Conservation (phyloP, 164 flowering plant genomes). For the Hamamelis virginiana region DNA sequence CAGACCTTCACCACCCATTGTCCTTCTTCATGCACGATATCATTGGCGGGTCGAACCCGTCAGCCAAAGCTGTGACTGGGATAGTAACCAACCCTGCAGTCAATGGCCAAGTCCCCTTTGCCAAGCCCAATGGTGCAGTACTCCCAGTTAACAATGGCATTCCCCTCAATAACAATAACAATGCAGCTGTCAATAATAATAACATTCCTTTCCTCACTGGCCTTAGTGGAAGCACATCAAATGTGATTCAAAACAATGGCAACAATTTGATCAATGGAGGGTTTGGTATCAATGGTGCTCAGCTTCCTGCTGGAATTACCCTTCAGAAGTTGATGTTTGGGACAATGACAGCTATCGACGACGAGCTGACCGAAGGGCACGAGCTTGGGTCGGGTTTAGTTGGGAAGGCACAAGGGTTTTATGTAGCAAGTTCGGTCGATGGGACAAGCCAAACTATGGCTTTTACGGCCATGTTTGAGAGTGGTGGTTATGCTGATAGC, state of each 20-base stretch:
- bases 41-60: slow-evolving; percentile 39
- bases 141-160: slow-evolving; percentile 20
- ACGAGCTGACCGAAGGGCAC: slow-evolving; percentile 62
- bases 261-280: slow-evolving; percentile 16
- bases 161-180: slow-evolving; percentile 17
- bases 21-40: slow-evolving; percentile 57
- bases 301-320: slow-evolving; percentile 44
- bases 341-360: slow-evolving; percentile 65
- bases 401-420: slow-evolving; percentile 76
- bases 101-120: slow-evolving; percentile 24
- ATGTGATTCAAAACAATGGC: slow-evolving; percentile 16
- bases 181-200: slow-evolving; percentile 21
- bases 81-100: slow-evolving; percentile 13
- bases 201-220: slow-evolving; percentile 29
- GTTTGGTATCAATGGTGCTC: slow-evolving; percentile 32
- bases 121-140: slow-evolving; percentile 21
- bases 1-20: slow-evolving; percentile 23
- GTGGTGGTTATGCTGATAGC: slow-evolving; percentile 42
- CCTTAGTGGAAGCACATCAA: slow-evolving; percentile 16
- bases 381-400: slow-evolving; percentile 58
- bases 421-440: slow-evolving; percentile 62
- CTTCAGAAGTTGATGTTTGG: slow-evolving; percentile 61
- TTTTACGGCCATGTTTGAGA: slow-evolving; percentile 59
- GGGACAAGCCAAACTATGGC: slow-evolving; percentile 64
- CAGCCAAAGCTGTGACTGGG: slow-evolving; percentile 19